Evolutionary conservation across 1,284 basidiomycete species (phyloP), one percentile per base, ranked within the genome.

Genomic region (Malassezia sp.): DNA sequence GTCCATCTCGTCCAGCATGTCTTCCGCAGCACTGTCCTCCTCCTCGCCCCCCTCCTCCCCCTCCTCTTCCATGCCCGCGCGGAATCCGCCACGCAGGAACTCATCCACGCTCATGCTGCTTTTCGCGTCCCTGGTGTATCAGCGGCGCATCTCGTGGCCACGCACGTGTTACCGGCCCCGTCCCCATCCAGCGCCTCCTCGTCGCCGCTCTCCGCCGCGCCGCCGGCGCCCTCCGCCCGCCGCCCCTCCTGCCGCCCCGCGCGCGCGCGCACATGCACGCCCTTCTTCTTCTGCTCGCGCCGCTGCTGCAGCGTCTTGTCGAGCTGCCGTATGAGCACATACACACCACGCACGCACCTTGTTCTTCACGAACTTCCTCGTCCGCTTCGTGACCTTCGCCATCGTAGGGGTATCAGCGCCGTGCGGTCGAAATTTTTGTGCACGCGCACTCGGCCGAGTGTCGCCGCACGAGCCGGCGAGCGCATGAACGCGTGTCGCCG

Each of bases 41-140:
- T 61, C 54, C 1, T 59, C 58, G 5, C 62, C 63, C 2, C 57
- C 60, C 0, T 54, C 56, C 0, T 61, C 61, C 3, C 49, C 54
- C 2, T 52, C 57, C 9, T 36, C 57, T n/a, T n/a, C n/a, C 47
- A 63, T 51, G 4, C 48, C 60, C n/a, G 47, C 33, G 29, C 56
- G 49, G 48, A 67, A 68, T 4, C 66, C 66, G n/a, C 66, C 66
- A 7, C 57, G 54, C 17, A 69, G 50, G 52, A 69, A 69, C 20
- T 66, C 65, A 23, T 67, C 67, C 17, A 69, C 67, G 29, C 53
- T 56, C 64, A 66, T 66, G 10, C 47, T 45, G 24, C 53, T 48
- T 20, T 53, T 49, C 11, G 43, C 53, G 12, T 45, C 57, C 11
- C n/a, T n/a, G n/a, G n/a, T n/a, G n/a, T n/a, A n/a, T n/a, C n/a